Conservation (phyloP, 371 early-diverging fungal genomes). For the Polyrhizophydium stewartii region DNA sequence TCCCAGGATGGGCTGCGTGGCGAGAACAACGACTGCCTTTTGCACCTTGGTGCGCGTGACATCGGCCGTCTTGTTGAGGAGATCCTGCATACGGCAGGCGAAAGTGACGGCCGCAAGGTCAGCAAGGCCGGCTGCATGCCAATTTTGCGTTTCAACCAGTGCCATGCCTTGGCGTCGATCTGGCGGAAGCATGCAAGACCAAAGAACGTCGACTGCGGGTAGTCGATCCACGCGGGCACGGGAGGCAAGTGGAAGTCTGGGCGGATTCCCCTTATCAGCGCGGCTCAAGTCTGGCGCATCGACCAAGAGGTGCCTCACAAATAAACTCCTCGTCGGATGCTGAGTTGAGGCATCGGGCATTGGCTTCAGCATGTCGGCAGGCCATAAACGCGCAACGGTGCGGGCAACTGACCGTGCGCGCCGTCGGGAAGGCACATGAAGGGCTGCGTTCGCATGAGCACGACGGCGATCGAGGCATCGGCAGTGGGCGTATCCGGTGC, state of each 20-base stretch:
- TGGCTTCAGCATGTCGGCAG: too few relatives aligned
- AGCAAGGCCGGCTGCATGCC: neutral
- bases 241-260: conserved; percentile 77
- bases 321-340: conserved; percentile 72
- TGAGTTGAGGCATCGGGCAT: neutral
- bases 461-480: neutral
- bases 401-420: conserved; percentile 59
- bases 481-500: neutral
- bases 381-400: neutral
- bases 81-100: conserved; percentile 37
- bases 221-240: conserved; percentile 54
- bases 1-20: conserved; percentile 39
- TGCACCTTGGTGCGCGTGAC: conserved; percentile 78
- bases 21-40: conserved; percentile 75
- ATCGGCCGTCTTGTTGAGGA: conserved; percentile 65
- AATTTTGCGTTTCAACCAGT: neutral
- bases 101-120: neutral
- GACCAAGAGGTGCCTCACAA: conserved; percentile 22
- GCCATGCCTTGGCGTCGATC: conserved; percentile 47
- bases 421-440: conserved; percentile 61
- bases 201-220: conserved; percentile 60
- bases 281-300: too few relatives aligned
- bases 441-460: conserved; percentile 19
- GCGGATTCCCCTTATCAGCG: neutral
- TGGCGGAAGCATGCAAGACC: conserved; percentile 84